Conservation (phyloP, 768 basidiomycete species). For the Clathrus columnatus region DNA sequence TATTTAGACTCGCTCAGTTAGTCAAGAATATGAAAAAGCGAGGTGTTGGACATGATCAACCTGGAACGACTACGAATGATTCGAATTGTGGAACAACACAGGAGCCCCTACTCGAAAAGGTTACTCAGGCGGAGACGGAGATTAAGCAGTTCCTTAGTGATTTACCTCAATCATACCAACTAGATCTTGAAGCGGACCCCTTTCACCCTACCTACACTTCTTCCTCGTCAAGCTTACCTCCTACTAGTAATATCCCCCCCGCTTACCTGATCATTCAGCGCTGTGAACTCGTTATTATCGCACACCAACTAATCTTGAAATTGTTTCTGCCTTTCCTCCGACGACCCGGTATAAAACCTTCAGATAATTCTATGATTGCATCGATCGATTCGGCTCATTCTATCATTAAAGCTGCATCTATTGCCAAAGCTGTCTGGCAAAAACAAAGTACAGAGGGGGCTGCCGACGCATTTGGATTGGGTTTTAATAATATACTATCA, state of each 20-base stretch:
- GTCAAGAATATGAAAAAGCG: conserved; percentile 54
- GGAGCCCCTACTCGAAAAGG: conserved; percentile 51
- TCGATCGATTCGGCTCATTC: conserved; percentile 58
- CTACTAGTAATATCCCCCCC: conserved; percentile 13
- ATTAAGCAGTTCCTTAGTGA: conserved; percentile 44
- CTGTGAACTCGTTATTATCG: conserved; percentile 52
- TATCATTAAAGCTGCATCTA: conserved; percentile 44
- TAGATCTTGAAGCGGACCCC: conserved; percentile 29
- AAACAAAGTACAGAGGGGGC: conserved; percentile 10
- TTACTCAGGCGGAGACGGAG: conserved; percentile 46
- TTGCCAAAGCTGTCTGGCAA: conserved; percentile 34
- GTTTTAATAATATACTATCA: conserved; percentile 23
- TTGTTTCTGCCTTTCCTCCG: conserved; percentile 61
- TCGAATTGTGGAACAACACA: conserved; percentile 14
- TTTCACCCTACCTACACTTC: conserved; percentile 11
- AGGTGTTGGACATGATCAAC: conserved; percentile 2
- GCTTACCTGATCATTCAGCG: conserved; percentile 40
- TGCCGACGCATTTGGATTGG: conserved; percentile 13
- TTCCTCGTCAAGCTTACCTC: conserved; percentile 8
- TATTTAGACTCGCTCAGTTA: conserved; percentile 47
- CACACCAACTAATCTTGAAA: conserved; percentile 53
- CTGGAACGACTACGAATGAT: background rate
- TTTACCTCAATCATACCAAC: conserved; percentile 42
- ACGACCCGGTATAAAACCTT: conserved; percentile 24
- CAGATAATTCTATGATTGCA: conserved; percentile 47